Evolutionary conservation across 106 monocot genomes (phyloP).

Genomic region (Phalaenopsis aphrodite): DNA sequence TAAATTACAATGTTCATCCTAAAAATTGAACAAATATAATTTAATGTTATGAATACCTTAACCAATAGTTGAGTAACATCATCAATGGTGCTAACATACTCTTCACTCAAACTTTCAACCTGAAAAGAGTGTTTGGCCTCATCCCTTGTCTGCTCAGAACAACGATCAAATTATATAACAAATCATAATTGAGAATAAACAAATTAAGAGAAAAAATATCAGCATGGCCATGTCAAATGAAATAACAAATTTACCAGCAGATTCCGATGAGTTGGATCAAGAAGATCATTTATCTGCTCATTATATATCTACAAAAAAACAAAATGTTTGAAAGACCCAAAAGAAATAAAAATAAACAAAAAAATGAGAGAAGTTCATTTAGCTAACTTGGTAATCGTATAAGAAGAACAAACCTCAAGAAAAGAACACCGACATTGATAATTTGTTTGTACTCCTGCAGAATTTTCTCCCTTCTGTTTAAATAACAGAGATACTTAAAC

Average conservation of each 20-base stretch:
- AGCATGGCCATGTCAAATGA: background rate
- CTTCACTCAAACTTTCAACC: slow-evolving; percentile 86
- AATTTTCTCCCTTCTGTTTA: slow-evolving; percentile 39
- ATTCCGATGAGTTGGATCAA: slow-evolving; percentile 74
- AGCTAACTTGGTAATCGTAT: background rate
- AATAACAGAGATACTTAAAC: slow-evolving; percentile 1
- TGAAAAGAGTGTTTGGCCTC: slow-evolving; percentile 57
- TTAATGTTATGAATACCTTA: slow-evolving; percentile 35
- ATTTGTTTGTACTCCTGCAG: slow-evolving; percentile 36
- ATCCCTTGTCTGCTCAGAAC: slow-evolving; percentile 53
- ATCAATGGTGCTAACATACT: slow-evolving; percentile 64
- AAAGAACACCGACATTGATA: slow-evolving; percentile 87
- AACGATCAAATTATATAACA: background rate
- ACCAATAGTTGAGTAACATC: slow-evolving; percentile 79
- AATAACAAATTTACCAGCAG: slow-evolving; percentile 46
- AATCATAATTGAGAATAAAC: background rate
- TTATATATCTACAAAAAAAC: slow-evolving; percentile 61
- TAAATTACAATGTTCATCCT: background rate
- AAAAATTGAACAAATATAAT: background rate
- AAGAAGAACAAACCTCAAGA: slow-evolving; percentile 55
- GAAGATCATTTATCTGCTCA: slow-evolving; percentile 72
- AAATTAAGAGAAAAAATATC: background rate
- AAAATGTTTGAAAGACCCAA: background rate
- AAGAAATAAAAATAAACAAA: background rate
- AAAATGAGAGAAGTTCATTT: background rate